phyloP scores from a whole-genome alignment of 2,329 filamentous ascomycete species.

The Claviceps arundinis region DNA sequence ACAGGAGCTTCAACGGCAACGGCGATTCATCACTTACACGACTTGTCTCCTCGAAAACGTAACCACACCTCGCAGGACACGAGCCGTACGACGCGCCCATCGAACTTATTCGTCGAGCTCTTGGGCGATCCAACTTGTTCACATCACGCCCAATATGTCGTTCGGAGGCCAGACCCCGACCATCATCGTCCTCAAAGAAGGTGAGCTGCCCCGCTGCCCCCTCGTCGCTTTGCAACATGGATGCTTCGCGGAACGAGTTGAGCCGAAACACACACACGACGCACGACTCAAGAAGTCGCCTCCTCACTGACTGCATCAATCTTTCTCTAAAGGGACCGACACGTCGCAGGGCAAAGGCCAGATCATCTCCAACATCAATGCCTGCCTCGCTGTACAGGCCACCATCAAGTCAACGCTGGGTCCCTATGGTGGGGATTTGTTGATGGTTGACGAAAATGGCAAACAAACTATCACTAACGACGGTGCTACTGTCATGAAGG shows the following conservation, averaged over 20 bases:
- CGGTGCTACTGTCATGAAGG: slow-evolving; percentile 98
- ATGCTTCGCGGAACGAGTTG: neutral
- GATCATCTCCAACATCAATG: slow-evolving; percentile 96
- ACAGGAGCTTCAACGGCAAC: slow-evolving; percentile 2
- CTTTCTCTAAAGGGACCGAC: slow-evolving; percentile 61
- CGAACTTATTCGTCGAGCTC: slow-evolving; percentile 6
- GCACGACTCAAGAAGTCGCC: neutral
- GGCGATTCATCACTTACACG: neutral
- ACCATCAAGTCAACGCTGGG: slow-evolving; percentile 94
- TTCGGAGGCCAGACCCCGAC: slow-evolving; percentile 96
- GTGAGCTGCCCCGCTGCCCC: slow-evolving; percentile 38
- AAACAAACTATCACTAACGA: slow-evolving; percentile 97
- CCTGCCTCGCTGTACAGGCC: slow-evolving; percentile 86
- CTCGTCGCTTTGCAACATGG: slow-evolving; percentile 6
- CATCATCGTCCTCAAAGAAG: slow-evolving; percentile 95
- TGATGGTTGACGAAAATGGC: slow-evolving; percentile 93
- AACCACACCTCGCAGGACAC: neutral
- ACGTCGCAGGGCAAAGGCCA: slow-evolving; percentile 94
- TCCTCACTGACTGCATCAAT: neutral
- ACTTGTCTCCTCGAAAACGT: neutral
- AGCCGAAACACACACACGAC: neutral
- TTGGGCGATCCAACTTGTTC: slow-evolving; percentile 3
- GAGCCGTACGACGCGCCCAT: slow-evolving; percentile 1
- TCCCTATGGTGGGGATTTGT: slow-evolving; percentile 89
- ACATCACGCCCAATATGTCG: slow-evolving; percentile 50